Evolutionary conservation across 805 yeast genomes (phyloP).

Genomic region (Kuraishia borneana): DNA sequence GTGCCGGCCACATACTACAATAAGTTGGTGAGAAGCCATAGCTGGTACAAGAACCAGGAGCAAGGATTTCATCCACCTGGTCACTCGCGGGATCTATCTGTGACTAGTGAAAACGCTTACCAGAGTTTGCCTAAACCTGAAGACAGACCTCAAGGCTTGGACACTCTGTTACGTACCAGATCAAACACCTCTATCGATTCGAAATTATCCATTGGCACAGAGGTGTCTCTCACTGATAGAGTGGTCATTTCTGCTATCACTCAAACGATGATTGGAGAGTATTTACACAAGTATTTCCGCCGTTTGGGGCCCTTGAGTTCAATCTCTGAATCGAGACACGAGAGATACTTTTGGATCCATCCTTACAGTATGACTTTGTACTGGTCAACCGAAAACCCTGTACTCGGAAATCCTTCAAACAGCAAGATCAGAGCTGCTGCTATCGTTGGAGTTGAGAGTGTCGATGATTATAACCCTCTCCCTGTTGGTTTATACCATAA

Average conservation of each 20-base stretch:
- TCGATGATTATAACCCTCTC: constrained; percentile 74
- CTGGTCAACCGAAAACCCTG: constrained; percentile 82
- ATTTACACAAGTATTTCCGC: constrained; percentile 74
- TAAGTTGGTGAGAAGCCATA: constrained; percentile 35
- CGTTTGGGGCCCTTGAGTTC: constrained; percentile 65
- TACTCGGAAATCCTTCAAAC: constrained; percentile 51
- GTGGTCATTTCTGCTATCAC: constrained; percentile 79
- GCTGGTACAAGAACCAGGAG: constrained; percentile 13
- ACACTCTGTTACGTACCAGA: constrained; percentile 7
- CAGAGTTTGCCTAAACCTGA: no score
- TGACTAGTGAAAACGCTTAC: constrained; percentile 8
- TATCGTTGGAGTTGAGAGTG: constrained; percentile 66
- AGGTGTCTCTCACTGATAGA: constrained; percentile 54
- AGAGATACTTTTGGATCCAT: constrained; percentile 91
- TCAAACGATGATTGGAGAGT: constrained; percentile 91
- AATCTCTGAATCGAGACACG: constrained; percentile 74
- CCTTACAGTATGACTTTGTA: constrained; percentile 86
- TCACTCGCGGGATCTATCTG: not conserved
- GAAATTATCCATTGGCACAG: constrained; percentile 36
- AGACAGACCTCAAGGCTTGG: constrained; percentile 20
- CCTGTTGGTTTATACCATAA: constrained; percentile 86
- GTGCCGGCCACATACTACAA: constrained; percentile 56
- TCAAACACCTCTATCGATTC: constrained; percentile 4
- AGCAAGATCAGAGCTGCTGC: constrained; percentile 72
- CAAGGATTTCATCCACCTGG: not conserved